Evolutionary conservation across 73 alveolate genomes (phyloP), one percentile per base, ranked within the genome.

Genomic region (Symbiodinium pilosum): DNA sequence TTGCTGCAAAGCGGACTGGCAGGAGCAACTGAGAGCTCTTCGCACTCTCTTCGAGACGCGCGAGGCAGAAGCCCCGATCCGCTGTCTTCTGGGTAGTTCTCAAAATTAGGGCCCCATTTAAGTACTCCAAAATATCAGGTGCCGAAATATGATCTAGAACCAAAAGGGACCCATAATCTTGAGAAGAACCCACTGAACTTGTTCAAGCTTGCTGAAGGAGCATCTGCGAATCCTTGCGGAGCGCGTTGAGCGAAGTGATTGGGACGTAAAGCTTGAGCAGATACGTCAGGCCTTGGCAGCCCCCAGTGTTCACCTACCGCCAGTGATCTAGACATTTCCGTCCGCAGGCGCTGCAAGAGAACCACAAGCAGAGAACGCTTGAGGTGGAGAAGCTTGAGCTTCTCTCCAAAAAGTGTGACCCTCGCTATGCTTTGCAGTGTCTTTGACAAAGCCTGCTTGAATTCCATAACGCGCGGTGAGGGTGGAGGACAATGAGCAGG

Each of bases 171-270:
- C n/a, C n/a, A n/a, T n/a, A n/a, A n/a, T n/a, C n/a, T n/a, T n/a
- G n/a, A n/a, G n/a, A n/a, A n/a, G n/a, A n/a, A n/a, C n/a, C n/a
- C n/a, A n/a, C n/a, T n/a, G n/a, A n/a, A n/a, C n/a, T n/a, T 47
- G 59, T 47, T 47, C 14, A 47, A 47, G 59, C 14, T 47, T 47
- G 20, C 64, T 1, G 51, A 44, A 91, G 97, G 97, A 91, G 89
- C 97, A 91, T 38, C 24, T 91, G 56, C 97, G 97, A 40, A 47
- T n/a, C 89, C 52, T 91, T 77, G 97, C 81, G 38, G 89, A 91
- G 54, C 97, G 97, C 41, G 97, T 91, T 43, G 97, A 91, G 68
- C 97, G 97, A 85, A 91, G 97, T 54, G 97, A 91, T 36, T 91
- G 97, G 97, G 97, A 91, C 42, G 89, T 91, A 41, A 91, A 91